Conservation (phyloP, 441 rosid genomes). For the Mallotus repandus region DNA sequence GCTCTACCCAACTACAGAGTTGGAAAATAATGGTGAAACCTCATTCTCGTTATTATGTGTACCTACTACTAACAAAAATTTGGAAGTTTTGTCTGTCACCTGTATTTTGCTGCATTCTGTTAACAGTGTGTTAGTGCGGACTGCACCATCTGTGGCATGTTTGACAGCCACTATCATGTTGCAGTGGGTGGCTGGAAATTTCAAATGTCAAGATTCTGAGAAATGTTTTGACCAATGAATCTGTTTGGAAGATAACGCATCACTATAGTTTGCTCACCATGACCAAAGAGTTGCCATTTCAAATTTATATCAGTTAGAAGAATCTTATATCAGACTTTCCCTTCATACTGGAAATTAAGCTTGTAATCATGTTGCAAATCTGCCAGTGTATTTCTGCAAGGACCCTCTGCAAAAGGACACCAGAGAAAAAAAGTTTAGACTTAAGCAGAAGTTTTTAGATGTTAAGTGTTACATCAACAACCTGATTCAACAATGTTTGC, state of each 20-base stretch:
- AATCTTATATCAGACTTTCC: slow-evolving; percentile 61
- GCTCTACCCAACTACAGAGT: background rate
- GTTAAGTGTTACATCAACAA: background rate
- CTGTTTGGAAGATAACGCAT: background rate
- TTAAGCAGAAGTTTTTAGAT: background rate
- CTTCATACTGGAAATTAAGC: slow-evolving; percentile 72
- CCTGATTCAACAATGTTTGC: background rate
- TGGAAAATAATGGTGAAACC: slow-evolving; percentile 2
- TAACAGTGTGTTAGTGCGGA: background rate
- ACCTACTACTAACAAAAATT: background rate
- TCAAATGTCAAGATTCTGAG: background rate
- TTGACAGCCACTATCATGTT: no score
- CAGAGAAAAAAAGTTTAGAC: slow-evolving; percentile 20
- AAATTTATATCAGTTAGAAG: background rate
- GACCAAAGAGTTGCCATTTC: background rate
- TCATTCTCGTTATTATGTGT: background rate
- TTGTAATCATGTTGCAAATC: slow-evolving; percentile 77
- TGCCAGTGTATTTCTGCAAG: slow-evolving; percentile 79
- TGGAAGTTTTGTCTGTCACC: background rate
- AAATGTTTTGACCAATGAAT: background rate
- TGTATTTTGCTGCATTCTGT: background rate
- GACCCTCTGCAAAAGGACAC: slow-evolving; percentile 67
- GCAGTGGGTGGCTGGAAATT: background rate
- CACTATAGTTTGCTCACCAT: background rate
- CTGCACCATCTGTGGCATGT: no score